Percentiles rank a stretch among this genome's conserved stretches.
phyloP scores from a whole-genome alignment of 208 protist species.

The Lotmaria passim region DNA sequence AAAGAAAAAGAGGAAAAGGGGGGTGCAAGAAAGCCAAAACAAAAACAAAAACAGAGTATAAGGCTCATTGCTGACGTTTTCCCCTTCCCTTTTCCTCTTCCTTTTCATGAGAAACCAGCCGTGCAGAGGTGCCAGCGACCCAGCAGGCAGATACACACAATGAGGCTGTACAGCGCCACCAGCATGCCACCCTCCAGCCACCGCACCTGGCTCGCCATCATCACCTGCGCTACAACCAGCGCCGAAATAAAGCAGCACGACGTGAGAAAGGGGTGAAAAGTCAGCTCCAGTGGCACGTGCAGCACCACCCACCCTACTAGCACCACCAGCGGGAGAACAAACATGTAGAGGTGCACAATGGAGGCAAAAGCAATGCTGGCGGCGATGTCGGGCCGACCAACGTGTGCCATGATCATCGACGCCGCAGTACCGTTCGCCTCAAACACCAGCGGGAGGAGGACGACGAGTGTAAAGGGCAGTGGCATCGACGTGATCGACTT shows the following conservation, averaged over 20 bases:
- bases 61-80: no score
- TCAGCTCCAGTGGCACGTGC: constrained; percentile 53
- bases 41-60: constrained; percentile 9
- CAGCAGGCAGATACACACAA: constrained; percentile 44
- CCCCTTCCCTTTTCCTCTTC: neutral
- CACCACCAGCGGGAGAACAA: constrained; percentile 71
- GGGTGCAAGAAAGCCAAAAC: neutral
- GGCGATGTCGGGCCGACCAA: constrained; percentile 77
- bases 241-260: constrained; percentile 64
- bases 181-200: constrained; percentile 77
- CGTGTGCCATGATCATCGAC: constrained; percentile 56
- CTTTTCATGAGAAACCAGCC: neutral
- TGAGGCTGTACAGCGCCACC: constrained; percentile 58
- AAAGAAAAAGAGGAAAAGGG: constrained; percentile 17
- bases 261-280: constrained; percentile 69
- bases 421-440: constrained; percentile 57
- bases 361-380: constrained; percentile 71
- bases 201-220: constrained; percentile 51
- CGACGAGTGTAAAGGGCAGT: constrained; percentile 55
- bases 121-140: constrained; percentile 50
- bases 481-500: constrained; percentile 27
- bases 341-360: constrained; percentile 75
- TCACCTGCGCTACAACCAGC: constrained; percentile 56
- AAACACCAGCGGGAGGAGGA: constrained; percentile 70
- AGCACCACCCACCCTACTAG: constrained; percentile 22